Evolutionary conservation across 73 alveolate species (phyloP).

Genomic region (Paramecium biaurelia): DNA sequence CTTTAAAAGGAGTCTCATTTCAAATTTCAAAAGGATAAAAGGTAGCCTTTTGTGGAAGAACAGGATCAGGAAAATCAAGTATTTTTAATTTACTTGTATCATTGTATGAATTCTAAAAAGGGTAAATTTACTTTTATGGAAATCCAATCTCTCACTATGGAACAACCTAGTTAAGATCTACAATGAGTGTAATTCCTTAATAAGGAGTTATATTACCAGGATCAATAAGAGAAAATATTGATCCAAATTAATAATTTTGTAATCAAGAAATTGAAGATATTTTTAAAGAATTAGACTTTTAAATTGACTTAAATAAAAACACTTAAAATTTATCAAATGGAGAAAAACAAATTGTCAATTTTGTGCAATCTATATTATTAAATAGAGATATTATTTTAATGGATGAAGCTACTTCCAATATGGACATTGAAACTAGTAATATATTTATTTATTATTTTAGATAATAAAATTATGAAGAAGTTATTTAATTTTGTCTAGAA

Average conservation of each 20-base stretch:
- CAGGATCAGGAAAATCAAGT: conserved; percentile 85
- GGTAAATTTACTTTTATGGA: conserved; percentile 66
- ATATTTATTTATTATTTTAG: not conserved
- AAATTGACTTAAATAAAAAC: conserved; percentile 49
- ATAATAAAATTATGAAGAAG: not conserved
- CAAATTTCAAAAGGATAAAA: conserved; percentile 67
- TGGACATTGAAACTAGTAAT: conserved; percentile 66
- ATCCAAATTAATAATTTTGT: conserved; percentile 65
- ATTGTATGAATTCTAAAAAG: conserved; percentile 67
- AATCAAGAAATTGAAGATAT: conserved; percentile 53
- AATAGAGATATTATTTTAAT: conserved; percentile 66
- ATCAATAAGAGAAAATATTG: conserved; percentile 75
- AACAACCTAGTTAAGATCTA: conserved; percentile 61
- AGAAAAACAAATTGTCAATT: conserved; percentile 70
- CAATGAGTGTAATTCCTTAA: conserved; percentile 72
- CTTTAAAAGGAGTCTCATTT: conserved; percentile 68
- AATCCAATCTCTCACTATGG: conserved; percentile 66
- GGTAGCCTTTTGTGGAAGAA: conserved; percentile 83
- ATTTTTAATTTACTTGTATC: conserved; percentile 65
- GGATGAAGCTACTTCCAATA: conserved; percentile 81
- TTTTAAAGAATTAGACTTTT: conserved; percentile 54
- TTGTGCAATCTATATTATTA: conserved; percentile 68
- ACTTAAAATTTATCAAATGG: conserved; percentile 75
- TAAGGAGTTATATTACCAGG: conserved; percentile 70
- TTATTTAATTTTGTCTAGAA: conserved; percentile 64